Evolutionary conservation across 2,329 filamentous ascomycete genomes (phyloP), one percentile per base, ranked within the genome.

Genomic region (Drechslera avenae): DNA sequence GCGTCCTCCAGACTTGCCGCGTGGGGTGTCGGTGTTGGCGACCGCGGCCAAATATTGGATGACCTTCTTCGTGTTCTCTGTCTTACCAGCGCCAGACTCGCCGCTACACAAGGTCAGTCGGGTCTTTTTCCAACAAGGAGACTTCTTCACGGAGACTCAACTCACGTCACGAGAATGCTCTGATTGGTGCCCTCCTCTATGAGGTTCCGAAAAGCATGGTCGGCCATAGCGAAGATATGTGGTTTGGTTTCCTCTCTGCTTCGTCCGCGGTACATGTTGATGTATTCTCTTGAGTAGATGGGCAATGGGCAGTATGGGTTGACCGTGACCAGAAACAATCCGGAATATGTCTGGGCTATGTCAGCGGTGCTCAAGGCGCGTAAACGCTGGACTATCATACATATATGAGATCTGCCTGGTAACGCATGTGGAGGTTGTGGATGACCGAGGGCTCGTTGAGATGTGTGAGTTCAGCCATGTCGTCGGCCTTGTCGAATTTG

Each of bases 21-120:
- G 75, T 2, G 87, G 82, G 0, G 87, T 86, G 52, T 97, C 93
- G 0, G 90, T 85, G 34, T 90, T 89, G 8, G 94, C 94, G 37
- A 99, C 94, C 1, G 94, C 91, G 12, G 94, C 94, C 35, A 99
- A 85, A 69, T 99, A 99, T 67, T 99, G 95, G 47, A 99, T 99
- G 62, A 99, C 94, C 73, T 99, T 99, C 72, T 99, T 99, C 13
- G 94, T 99, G 71, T 99, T 99, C 73, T 99, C 94, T 0, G 94
- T 99, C 78, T 99, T 99, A 63, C 94, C 94, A 28, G 94, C 94
- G 69, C 94, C 94, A 14, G 94, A 99, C 77, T 99, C 94, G 75
- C 94, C 94, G 2, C 81, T 82, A 46, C 34, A 18, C 2, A 4
- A 7, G 30, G 49, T 73, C 47, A 73, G 68, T 33, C 28, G 4